phyloP scores from a whole-genome alignment of 2,329 filamentous ascomycete species.

The Cercospora sp. region DNA sequence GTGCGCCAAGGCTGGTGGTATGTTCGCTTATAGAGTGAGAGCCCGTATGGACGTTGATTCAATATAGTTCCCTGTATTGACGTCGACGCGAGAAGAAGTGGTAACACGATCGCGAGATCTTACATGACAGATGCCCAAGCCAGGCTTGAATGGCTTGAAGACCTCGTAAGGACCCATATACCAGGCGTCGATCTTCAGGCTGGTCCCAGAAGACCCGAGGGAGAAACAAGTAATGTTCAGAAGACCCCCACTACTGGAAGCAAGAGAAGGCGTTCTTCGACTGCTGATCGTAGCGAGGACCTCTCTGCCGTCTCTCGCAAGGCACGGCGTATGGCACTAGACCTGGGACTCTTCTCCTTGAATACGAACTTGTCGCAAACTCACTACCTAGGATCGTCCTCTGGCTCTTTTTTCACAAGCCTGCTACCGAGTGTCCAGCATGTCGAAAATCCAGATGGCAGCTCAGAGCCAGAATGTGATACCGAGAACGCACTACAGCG shows the following conservation, averaged over 20 bases:
- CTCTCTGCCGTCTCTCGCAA: neutral
- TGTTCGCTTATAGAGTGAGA: neutral
- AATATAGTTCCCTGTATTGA: constrained; percentile 6
- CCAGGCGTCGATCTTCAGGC: constrained; percentile 1
- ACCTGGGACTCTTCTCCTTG: constrained; percentile 11
- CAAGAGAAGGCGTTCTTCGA: neutral
- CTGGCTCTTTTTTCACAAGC: constrained; percentile 7
- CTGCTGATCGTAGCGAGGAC: neutral
- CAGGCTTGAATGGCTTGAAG: constrained; percentile 8
- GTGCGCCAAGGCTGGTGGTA: constrained; percentile 11
- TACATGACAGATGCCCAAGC: constrained; percentile 8
- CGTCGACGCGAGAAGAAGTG: neutral
- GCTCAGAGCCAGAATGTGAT: constrained; percentile 5
- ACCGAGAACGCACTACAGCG: neutral
- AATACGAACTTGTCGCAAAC: constrained; percentile 6
- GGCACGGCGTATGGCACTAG: constrained; percentile 5
- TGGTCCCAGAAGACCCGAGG: neutral
- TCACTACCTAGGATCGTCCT: constrained; percentile 8
- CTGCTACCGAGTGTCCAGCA: neutral
- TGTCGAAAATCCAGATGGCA: neutral
- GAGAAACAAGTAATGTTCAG: neutral
- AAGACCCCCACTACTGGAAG: neutral
- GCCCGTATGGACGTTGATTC: neutral
- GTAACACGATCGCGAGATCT: neutral
- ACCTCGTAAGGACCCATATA: neutral